Percentiles rank a stretch among this genome's conserved stretches.
phyloP scores from a whole-genome alignment of 2,329 filamentous ascomycete species.

The Aspergillus oerlinghausenensis region DNA sequence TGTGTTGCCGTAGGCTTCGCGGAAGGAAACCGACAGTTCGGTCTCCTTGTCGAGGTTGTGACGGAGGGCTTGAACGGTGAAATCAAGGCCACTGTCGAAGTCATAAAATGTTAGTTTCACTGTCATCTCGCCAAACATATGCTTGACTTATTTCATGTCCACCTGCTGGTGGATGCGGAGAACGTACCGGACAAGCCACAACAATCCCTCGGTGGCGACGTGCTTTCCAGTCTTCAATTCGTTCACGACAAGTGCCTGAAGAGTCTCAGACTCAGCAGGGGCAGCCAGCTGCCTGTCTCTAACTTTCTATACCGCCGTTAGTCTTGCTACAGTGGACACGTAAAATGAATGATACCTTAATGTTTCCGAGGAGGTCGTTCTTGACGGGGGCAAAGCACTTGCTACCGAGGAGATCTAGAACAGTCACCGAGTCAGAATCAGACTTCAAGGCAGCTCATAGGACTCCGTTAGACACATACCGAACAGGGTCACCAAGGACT shows the following conservation, averaged over 20 bases:
- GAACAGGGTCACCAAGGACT: conserved; percentile 82
- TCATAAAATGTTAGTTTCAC: conserved; percentile 2
- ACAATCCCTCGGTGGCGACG: conserved; percentile 77
- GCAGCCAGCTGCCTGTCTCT: conserved; percentile 74
- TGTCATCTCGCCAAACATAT: not conserved
- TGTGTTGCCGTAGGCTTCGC: conserved; percentile 73
- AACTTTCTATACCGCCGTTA: conserved; percentile 64
- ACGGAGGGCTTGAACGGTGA: conserved; percentile 79
- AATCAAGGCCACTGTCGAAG: conserved; percentile 73
- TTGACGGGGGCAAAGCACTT: conserved; percentile 87
- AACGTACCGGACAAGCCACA: conserved; percentile 82
- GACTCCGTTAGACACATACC: conserved; percentile 48
- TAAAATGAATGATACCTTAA: conserved; percentile 60
- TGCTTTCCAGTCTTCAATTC: conserved; percentile 90
- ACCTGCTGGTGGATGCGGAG: not conserved
- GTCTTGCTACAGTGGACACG: not conserved
- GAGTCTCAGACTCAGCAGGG: conserved; percentile 71
- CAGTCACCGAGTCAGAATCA: conserved; percentile 2
- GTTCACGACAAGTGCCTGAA: conserved; percentile 80
- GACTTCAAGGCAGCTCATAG: not conserved
- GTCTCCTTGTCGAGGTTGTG: conserved; percentile 67
- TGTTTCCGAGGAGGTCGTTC: conserved; percentile 83
- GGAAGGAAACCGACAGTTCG: conserved; percentile 85
- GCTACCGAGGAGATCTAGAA: conserved; percentile 54
- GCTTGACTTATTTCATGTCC: not conserved